Evolutionary conservation across 805 yeast genomes (phyloP).

Genomic region (Schwanniomyces vanrijiae): DNA sequence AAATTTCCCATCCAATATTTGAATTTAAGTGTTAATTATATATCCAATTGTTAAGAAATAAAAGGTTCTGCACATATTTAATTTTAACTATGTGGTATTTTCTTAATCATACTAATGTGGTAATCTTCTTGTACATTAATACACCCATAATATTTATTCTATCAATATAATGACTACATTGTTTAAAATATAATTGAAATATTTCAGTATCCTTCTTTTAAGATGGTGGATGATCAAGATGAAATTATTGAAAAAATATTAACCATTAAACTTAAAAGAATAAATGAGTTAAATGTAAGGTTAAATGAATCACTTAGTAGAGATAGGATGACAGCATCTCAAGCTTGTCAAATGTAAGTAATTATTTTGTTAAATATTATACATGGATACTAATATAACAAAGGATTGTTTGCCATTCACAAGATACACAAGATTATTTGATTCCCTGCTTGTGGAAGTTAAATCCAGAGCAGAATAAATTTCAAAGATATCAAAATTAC

Average conservation of each 20-base stretch:
- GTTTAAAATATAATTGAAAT: no score
- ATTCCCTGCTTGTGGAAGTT: slow-evolving; percentile 45
- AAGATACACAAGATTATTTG: slow-evolving; percentile 46
- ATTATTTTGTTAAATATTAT: not conserved
- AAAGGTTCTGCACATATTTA: not conserved
- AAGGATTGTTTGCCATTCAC: slow-evolving; percentile 42
- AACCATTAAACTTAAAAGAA: slow-evolving; percentile 58
- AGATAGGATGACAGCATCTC: slow-evolving; percentile 64
- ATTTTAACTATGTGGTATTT: not conserved
- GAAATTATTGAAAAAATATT: slow-evolving; percentile 43
- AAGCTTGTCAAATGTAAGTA: slow-evolving; percentile 50
- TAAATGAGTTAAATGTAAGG: slow-evolving; percentile 55
- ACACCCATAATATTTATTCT: not conserved
- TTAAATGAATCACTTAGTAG: slow-evolving; percentile 50
- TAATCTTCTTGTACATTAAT: not conserved
- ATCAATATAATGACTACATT: not conserved
- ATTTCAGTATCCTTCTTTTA: no score
- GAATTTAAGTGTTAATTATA: no score
- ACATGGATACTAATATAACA: slow-evolving; percentile 4
- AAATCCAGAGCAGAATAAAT: slow-evolving; percentile 35
- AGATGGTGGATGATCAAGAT: slow-evolving; percentile 4
- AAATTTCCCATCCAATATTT: no score
- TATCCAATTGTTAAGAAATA: no score
- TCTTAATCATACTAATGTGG: not conserved
- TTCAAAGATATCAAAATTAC: slow-evolving; percentile 22